These are phyloP conservation scores for Aspergillaceae sp. DNA, from an alignment of 2,329 filamentous ascomycete species.

Conservation along the genomic window DNA sequence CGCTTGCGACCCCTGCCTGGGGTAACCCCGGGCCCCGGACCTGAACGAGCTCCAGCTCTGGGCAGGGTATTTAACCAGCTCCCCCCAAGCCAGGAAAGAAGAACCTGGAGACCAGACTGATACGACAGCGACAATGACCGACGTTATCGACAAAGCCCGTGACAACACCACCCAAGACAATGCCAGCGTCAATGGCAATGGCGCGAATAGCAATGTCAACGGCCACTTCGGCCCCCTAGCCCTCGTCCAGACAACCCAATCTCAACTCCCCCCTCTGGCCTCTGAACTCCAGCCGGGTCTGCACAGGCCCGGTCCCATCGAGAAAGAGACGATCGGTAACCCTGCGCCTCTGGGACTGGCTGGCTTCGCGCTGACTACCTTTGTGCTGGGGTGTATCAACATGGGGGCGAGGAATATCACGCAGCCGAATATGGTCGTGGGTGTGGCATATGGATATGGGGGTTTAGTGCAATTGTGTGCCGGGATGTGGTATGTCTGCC, in stretches of 20 bases:
- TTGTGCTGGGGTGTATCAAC: constrained; percentile 66
- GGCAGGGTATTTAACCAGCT: background rate
- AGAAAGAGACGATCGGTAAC: constrained; percentile 60
- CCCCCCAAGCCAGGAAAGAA: background rate
- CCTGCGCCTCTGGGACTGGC: constrained; percentile 63
- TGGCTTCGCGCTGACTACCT: constrained; percentile 69
- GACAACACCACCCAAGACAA: background rate
- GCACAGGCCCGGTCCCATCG: constrained; percentile 45
- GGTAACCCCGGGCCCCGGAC: no score
- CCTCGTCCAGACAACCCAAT: constrained; percentile 30
- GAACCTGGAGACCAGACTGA: no score
- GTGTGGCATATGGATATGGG: constrained; percentile 62
- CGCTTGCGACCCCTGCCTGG: no score
- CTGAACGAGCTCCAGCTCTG: no score
- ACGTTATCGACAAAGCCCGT: background rate
- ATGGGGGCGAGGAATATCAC: constrained; percentile 51
- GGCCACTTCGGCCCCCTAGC: constrained; percentile 35
- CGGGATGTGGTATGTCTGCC: constrained; percentile 62
- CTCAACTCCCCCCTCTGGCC: constrained; percentile 50
- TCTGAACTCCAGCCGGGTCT: constrained; percentile 60
- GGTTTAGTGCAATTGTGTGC: constrained; percentile 65
- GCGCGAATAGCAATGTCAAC: background rate
- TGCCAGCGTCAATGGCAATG: background rate
- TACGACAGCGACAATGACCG: background rate
- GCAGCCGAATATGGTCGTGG: constrained; percentile 55